phyloP scores from a whole-genome alignment of 306 rosid species.

The Prunus persica region DNA sequence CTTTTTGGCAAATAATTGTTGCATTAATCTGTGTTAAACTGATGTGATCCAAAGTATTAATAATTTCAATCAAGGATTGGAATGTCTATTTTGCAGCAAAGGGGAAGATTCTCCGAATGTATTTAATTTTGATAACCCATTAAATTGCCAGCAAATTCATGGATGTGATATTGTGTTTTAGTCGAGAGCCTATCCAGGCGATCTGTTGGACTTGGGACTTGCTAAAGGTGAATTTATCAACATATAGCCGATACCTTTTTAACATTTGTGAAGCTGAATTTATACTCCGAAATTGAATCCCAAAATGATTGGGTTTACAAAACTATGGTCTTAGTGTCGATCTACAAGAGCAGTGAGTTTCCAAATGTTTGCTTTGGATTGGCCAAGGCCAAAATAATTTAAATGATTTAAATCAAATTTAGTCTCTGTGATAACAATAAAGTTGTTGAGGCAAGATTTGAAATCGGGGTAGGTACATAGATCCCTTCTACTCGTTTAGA shows the following conservation, averaged over 20 bases:
- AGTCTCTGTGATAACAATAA: too few species aligned
- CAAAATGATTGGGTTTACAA: too few species aligned
- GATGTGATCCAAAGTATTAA: constrained; percentile 26
- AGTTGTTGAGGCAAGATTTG: too few species aligned
- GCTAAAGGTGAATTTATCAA: background rate
- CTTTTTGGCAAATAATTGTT: constrained; percentile 34
- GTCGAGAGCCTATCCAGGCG: background rate
- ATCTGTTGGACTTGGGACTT: background rate
- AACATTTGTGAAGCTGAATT: too few species aligned
- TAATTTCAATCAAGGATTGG: constrained; percentile 27
- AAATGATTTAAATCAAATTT: too few species aligned
- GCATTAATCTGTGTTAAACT: constrained; percentile 29
- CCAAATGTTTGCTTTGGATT: too few species aligned
- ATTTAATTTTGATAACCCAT: constrained; percentile 4
- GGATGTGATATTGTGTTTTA: background rate
- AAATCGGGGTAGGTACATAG: too few species aligned
- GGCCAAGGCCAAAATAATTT: too few species aligned
- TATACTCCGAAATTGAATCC: too few species aligned
- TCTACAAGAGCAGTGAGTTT: too few species aligned
- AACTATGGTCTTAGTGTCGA: too few species aligned
- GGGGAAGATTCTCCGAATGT: constrained; percentile 17
- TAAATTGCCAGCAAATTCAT: background rate
- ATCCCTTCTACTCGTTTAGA: too few species aligned
- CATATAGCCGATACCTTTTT: background rate
- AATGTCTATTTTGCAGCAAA: constrained; percentile 28